Evolutionary conservation across 768 basidiomycete species (phyloP).

Genomic region (Phanerodontia chrysosporium): DNA sequence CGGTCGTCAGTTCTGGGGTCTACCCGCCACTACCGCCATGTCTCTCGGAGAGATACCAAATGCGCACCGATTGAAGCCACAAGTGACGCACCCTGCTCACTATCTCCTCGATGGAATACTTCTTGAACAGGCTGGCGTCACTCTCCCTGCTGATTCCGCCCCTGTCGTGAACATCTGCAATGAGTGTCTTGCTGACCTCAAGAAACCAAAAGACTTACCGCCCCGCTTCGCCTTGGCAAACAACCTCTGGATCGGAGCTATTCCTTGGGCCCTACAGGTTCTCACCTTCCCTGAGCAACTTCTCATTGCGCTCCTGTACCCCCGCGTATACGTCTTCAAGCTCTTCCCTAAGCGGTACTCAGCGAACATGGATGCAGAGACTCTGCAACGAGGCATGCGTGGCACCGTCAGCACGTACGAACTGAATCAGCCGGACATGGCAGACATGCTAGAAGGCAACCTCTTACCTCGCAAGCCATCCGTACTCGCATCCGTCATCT

Average conservation of each 20-base stretch:
- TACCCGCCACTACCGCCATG: background rate
- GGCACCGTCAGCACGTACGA: slow-evolving; percentile 33
- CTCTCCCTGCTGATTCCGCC: background rate
- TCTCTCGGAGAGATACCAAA: background rate
- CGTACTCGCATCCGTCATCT: slow-evolving; percentile 29
- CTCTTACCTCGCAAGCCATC: slow-evolving; percentile 26
- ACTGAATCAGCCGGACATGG: slow-evolving; percentile 24
- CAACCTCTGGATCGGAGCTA: slow-evolving; percentile 34
- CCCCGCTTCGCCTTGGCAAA: slow-evolving; percentile 26
- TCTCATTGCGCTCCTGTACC: slow-evolving; percentile 30
- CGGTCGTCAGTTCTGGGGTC: background rate
- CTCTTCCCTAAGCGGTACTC: slow-evolving; percentile 25
- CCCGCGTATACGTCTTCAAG: slow-evolving; percentile 32
- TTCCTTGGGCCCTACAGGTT: slow-evolving; percentile 24
- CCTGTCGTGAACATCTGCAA: background rate
- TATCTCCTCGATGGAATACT: background rate
- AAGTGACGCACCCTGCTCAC: background rate
- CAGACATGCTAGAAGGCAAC: slow-evolving; percentile 30
- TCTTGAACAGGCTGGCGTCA: background rate
- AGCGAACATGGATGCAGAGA: background rate
- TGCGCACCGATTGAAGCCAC: background rate
- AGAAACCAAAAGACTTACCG: background rate
- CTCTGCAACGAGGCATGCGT: slow-evolving; percentile 22
- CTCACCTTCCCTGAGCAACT: slow-evolving; percentile 36
- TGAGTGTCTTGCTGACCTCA: background rate